Evolutionary conservation across 106 monocot genomes (phyloP).

Genomic region (Acorus gramineus): DNA sequence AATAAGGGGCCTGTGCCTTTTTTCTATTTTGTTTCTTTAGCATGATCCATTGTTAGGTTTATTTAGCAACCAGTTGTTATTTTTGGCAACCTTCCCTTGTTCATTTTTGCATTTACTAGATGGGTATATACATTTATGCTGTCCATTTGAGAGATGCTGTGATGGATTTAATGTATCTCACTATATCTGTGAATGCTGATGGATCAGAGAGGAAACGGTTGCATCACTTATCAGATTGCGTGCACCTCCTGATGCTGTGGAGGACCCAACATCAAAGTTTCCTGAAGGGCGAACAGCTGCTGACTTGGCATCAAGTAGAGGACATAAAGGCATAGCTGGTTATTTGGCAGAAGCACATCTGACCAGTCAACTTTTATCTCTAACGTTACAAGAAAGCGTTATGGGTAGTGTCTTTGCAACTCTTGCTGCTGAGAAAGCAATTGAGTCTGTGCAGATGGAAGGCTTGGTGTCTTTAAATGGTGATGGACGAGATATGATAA

Average conservation of each 20-base stretch:
- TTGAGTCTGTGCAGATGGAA: slow-evolving; percentile 7
- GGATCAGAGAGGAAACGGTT: slow-evolving; percentile 54
- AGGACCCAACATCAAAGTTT: slow-evolving; percentile 56
- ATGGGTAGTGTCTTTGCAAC: slow-evolving; percentile 17
- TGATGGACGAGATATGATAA: slow-evolving; percentile 6
- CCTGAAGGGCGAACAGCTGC: slow-evolving; percentile 60
- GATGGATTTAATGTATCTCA: background rate
- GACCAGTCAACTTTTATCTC: slow-evolving; percentile 33
- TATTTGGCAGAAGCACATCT: slow-evolving; percentile 71
- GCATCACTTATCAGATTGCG: slow-evolving; percentile 40
- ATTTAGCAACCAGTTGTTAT: too few species aligned
- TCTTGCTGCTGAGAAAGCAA: slow-evolving; percentile 29
- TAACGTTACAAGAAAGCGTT: slow-evolving; percentile 17
- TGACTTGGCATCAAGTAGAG: slow-evolving; percentile 59
- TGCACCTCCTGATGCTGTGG: slow-evolving; percentile 50
- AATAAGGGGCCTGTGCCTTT: too few species aligned
- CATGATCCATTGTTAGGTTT: too few species aligned
- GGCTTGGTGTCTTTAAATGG: slow-evolving; percentile 3
- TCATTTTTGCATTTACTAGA: too few species aligned
- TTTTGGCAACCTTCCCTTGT: too few species aligned
- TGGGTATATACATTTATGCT: too few species aligned
- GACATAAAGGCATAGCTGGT: slow-evolving; percentile 75
- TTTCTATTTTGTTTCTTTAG: too few species aligned
- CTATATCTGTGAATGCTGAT: background rate
- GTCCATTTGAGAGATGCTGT: too few species aligned